Evolutionary conservation across 306 rosid genomes (phyloP).

Genomic region (Cercis canadensis): DNA sequence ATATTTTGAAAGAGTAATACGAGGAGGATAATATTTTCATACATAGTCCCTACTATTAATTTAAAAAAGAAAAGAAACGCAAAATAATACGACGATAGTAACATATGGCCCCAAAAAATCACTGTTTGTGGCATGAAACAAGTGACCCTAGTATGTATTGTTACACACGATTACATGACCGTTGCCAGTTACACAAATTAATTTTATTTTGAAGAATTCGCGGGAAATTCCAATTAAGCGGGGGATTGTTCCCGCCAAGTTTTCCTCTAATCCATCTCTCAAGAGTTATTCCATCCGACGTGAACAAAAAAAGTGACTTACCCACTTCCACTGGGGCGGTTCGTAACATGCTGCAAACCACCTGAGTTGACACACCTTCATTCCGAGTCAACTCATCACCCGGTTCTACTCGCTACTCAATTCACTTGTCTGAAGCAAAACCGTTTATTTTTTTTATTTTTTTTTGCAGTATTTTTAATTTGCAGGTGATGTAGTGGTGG

Average conservation of each 20-base stretch:
- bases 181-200: slow-evolving; percentile 10
- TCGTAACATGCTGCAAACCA: not conserved
- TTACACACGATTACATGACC: not conserved
- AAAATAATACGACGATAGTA: too few species aligned
- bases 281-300: not conserved
- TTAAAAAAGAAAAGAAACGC: too few species aligned
- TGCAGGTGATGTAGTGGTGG: too few species aligned
- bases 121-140: not conserved
- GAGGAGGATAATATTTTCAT: too few species aligned
- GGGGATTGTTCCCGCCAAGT: slow-evolving; percentile 55
- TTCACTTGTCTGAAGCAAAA: too few species aligned
- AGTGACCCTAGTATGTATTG: not conserved
- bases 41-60: too few species aligned
- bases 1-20: too few species aligned
- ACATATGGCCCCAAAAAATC: not conserved
- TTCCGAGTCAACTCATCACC: not conserved
- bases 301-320: not conserved
- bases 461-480: too few species aligned
- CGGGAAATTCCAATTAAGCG: slow-evolving; percentile 32
- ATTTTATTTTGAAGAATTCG: slow-evolving; percentile 17
- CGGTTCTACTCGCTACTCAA: too few species aligned
- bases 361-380: not conserved
- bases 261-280: slow-evolving; percentile 5
- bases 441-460: not conserved
- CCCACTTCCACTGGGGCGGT: not conserved